A percentile compares a stretch with the other conserved stretches of the same genome.
These are phyloP conservation scores for Dendrocalamus sinicus DNA, from an alignment of 176 grass and related monocot genomes.

Conservation along the genomic window DNA sequence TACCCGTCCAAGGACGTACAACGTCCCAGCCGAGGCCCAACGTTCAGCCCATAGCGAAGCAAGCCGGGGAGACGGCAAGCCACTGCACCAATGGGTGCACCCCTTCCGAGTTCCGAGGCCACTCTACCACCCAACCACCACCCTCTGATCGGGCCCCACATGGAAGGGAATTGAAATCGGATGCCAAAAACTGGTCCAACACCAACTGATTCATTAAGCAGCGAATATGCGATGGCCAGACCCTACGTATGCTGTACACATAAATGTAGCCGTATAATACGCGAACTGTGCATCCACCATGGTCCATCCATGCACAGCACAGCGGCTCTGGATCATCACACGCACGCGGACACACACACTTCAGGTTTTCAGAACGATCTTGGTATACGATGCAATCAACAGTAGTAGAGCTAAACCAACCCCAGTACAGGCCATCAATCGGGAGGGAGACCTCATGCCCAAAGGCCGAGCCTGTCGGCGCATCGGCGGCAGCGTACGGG, in stretches of 20 bases:
- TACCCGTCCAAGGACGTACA: background rate
- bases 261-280: background rate
- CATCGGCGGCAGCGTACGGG: constrained; percentile 39
- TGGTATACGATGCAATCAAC: background rate
- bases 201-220: background rate
- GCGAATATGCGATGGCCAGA: background rate
- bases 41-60: background rate
- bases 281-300: background rate
- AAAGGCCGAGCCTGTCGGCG: constrained; percentile 38
- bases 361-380: background rate
- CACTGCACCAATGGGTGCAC: background rate
- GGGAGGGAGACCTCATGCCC: background rate
- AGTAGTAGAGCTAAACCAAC: background rate
- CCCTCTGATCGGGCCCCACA: background rate
- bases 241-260: background rate
- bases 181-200: background rate
- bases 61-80: background rate
- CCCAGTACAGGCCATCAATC: background rate
- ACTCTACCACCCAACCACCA: background rate
- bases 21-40: background rate
- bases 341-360: background rate
- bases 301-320: background rate
- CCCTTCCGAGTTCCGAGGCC: background rate
- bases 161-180: background rate
- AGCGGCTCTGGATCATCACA: background rate